Percentiles rank a stretch among this genome's conserved stretches.
Conservation (phyloP, 768 basidiomycete species). For the Leccinum arenicola region DNA sequence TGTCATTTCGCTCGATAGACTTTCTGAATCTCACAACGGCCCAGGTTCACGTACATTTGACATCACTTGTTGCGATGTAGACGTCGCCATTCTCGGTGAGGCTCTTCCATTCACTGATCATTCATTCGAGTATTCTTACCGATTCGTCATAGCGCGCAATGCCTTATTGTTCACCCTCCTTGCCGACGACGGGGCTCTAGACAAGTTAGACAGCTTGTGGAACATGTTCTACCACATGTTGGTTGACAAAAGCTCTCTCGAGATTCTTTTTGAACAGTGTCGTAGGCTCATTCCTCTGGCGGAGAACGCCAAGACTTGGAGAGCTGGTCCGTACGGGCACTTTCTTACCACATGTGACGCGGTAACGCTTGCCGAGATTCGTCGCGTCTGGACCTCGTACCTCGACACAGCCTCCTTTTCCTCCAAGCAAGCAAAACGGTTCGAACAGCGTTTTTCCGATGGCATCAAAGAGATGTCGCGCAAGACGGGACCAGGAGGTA, state of each 20-base stretch:
- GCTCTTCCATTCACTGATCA: background rate
- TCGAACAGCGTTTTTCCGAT: constrained; percentile 7
- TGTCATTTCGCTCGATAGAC: background rate
- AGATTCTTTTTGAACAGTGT: constrained; percentile 24
- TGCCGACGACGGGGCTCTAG: constrained; percentile 14
- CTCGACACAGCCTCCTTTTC: constrained; percentile 7
- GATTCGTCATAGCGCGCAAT: constrained; percentile 25
- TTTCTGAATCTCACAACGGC: background rate
- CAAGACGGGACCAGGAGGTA: background rate
- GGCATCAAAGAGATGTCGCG: constrained; percentile 10
- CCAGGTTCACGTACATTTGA: constrained; percentile 20
- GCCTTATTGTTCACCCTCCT: constrained; percentile 25
- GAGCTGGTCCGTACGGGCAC: constrained; percentile 24
- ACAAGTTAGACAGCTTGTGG: constrained; percentile 22
- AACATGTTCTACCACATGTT: constrained; percentile 26
- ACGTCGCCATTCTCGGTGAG: constrained; percentile 26
- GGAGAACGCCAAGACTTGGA: constrained; percentile 18
- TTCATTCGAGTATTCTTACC: background rate
- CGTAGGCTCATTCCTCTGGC: constrained; percentile 23
- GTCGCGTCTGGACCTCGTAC: constrained; percentile 22
- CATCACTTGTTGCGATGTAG: constrained; percentile 31
- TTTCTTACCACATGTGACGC: constrained; percentile 21
- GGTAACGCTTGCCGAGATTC: constrained; percentile 20
- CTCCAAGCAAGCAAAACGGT: constrained; percentile 5
- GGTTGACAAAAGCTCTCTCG: constrained; percentile 17